Evolutionary conservation across 768 basidiomycete genomes (phyloP).

Genomic region (Kwoniella sp.): DNA sequence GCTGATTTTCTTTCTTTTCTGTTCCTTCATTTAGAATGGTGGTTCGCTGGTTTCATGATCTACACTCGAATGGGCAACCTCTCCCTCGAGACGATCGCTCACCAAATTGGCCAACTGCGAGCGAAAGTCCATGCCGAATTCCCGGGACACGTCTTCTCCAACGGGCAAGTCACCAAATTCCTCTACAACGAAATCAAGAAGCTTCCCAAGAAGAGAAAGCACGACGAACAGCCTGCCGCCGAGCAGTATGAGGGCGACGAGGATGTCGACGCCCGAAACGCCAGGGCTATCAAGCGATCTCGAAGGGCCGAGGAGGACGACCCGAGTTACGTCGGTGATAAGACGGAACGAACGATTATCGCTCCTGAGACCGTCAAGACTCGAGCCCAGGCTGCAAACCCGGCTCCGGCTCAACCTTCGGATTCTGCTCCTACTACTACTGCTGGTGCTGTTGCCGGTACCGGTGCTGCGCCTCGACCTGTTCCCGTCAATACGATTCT

Average conservation of each 20-base stretch:
- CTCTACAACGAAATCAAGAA: constrained; percentile 62
- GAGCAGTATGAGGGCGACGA: constrained; percentile 41
- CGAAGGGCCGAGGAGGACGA: constrained; percentile 29
- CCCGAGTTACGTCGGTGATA: constrained; percentile 29
- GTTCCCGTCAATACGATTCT: not conserved
- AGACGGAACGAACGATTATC: constrained; percentile 12
- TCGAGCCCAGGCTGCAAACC: constrained; percentile 4
- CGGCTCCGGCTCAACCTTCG: too few species aligned
- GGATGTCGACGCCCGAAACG: constrained; percentile 27
- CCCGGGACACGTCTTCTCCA: constrained; percentile 70
- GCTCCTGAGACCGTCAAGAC: constrained; percentile 1
- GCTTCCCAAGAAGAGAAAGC: constrained; percentile 24
- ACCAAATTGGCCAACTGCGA: constrained; percentile 66
- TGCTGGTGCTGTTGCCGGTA: not conserved
- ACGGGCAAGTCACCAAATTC: constrained; percentile 62
- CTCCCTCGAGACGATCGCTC: constrained; percentile 58
- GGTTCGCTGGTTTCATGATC: constrained; percentile 64
- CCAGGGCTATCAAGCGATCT: constrained; percentile 28
- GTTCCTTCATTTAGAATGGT: constrained; percentile 61
- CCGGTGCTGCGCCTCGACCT: not conserved
- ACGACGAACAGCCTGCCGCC: constrained; percentile 30
- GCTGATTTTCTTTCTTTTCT: not conserved
- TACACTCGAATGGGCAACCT: constrained; percentile 39
- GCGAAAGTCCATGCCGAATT: constrained; percentile 61
- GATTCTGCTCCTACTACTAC: not conserved